These are phyloP conservation scores for Rhodotorula taiwanensis DNA, from an alignment of 768 basidiomycete genomes.

Conservation along the genomic window DNA sequence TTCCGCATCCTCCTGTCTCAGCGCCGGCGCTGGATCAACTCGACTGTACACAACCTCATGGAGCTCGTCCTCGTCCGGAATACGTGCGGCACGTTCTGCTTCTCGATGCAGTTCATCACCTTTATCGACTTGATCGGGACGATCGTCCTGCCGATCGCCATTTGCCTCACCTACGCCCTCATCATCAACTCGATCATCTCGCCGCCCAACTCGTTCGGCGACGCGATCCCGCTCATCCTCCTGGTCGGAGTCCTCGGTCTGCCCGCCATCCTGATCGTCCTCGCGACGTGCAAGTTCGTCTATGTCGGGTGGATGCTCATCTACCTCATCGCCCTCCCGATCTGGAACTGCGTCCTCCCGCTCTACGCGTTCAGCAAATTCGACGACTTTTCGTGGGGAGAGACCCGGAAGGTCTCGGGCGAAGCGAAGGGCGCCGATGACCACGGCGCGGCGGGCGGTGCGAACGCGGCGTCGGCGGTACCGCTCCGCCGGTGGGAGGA, in stretches of 20 bases:
- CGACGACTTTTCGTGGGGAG: conserved; percentile 99
- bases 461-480: conserved; percentile 57
- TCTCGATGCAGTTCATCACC: conserved; percentile 99
- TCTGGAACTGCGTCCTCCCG: conserved; percentile 84
- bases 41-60: conserved; percentile 98
- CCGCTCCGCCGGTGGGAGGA: conserved; percentile 98
- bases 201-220: conserved; percentile 77
- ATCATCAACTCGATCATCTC: conserved; percentile 69
- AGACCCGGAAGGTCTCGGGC: conserved; percentile 96
- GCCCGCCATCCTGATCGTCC: conserved; percentile 81
- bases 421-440: conserved; percentile 65
- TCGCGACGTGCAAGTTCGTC: conserved; percentile 88
- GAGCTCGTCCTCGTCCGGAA: conserved; percentile 94
- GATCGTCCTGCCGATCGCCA: conserved; percentile 87
- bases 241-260: conserved; percentile 86
- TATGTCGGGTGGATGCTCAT: conserved; percentile 98
- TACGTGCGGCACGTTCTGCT: conserved; percentile 97
- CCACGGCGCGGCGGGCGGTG: conserved; percentile 61
- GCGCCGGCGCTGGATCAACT: conserved; percentile 98
- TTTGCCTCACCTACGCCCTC: conserved; percentile 78
- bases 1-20: conserved; percentile 90
- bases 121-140: conserved; percentile 94
- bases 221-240: conserved; percentile 88
- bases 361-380: conserved; percentile 96
- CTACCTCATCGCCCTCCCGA: conserved; percentile 81